Percentiles rank a stretch among this genome's conserved stretches.
Evolutionary conservation across 805 yeast genomes (phyloP).

Genomic region (Nadsonia fulvescens): DNA sequence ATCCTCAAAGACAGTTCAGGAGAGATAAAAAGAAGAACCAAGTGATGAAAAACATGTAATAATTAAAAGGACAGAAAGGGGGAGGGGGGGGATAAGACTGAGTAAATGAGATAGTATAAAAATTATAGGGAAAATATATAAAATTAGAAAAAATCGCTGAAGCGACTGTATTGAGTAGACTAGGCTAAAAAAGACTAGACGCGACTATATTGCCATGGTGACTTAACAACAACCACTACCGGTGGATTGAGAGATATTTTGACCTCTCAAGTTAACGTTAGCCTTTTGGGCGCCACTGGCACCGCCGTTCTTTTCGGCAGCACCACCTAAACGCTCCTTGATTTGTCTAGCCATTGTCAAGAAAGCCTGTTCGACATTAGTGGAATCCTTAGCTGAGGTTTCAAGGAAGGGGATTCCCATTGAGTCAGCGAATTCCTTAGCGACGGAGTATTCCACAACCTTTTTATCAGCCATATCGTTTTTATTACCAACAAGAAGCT

Average conservation of each 20-base stretch:
- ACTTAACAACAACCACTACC: constrained; percentile 23
- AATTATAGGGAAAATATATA: no score
- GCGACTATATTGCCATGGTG: no score
- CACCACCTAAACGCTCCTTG: constrained; percentile 70
- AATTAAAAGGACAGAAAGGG: no score
- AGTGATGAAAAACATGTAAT: no score
- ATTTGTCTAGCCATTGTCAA: constrained; percentile 97
- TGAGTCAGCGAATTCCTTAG: constrained; percentile 94
- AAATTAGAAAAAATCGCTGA: constrained; percentile 1
- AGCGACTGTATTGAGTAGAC: no score
- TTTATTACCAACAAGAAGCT: constrained; percentile 89
- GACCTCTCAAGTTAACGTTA: constrained; percentile 22
- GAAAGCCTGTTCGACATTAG: constrained; percentile 96
- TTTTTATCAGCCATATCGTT: constrained; percentile 87
- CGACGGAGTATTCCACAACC: constrained; percentile 88
- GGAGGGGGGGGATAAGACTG: no score
- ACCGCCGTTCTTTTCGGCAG: constrained; percentile 29
- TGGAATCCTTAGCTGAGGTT: constrained; percentile 86
- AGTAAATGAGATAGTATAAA: no score
- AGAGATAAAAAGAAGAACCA: no score
- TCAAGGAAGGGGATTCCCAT: constrained; percentile 88
- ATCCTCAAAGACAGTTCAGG: no score
- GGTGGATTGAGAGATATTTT: constrained; percentile 23
- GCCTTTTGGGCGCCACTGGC: constrained; percentile 23
- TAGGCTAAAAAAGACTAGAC: no score